Evolutionary conservation across 2,329 filamentous ascomycete genomes (phyloP).

Genomic region (Seiridium cupressi): DNA sequence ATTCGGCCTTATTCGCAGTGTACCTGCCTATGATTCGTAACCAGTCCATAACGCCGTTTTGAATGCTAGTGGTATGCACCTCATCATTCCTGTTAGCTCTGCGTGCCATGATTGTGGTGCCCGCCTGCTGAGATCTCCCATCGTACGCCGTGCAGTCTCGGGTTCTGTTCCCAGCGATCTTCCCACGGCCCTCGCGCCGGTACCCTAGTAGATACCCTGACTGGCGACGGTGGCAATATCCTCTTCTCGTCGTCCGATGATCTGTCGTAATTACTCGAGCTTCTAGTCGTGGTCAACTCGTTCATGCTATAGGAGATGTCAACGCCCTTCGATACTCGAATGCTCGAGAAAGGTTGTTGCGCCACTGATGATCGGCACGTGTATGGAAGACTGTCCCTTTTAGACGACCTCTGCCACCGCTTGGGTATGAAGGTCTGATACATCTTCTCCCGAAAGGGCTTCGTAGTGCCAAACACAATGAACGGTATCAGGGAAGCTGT

Average conservation of each 20-base stretch:
- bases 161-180: not conserved
- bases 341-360: not conserved
- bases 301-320: slow-evolving; percentile 3
- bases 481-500: slow-evolving; percentile 33
- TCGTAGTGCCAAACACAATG: slow-evolving; percentile 39
- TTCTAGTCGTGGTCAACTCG: not conserved
- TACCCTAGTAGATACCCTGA: not conserved
- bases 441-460: slow-evolving; percentile 29
- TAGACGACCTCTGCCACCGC: slow-evolving; percentile 9
- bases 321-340: not conserved
- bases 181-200: not conserved
- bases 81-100: not conserved
- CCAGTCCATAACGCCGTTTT: not conserved
- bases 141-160: not conserved
- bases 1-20: not conserved
- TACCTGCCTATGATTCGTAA: not conserved
- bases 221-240: not conserved
- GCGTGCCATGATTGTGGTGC: not conserved
- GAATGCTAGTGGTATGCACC: not conserved
- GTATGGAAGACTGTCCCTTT: not conserved
- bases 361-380: not conserved
- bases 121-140: slow-evolving; percentile 1
- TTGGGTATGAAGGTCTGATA: slow-evolving; percentile 18
- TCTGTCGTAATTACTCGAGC: not conserved
- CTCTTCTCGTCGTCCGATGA: not conserved